These are phyloP conservation scores for Chytridium lagenaria DNA, from an alignment of 371 early-diverging fungal genomes.

Conservation along the genomic window DNA sequence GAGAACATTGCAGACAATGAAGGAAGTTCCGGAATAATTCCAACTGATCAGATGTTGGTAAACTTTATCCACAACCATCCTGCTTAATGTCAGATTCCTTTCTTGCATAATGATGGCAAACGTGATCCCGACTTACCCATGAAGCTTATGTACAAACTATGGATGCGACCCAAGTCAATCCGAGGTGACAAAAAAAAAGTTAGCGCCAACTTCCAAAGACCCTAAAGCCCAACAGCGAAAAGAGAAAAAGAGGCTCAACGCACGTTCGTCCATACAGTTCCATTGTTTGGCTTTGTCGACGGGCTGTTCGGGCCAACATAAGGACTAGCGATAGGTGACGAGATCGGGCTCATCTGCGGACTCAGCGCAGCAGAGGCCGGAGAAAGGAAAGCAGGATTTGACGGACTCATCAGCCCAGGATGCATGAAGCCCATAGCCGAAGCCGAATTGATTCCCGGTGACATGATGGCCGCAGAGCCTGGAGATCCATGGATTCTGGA, in stretches of 20 bases:
- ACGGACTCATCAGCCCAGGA: constrained; percentile 17
- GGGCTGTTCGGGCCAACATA: constrained; percentile 33
- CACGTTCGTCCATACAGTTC: constrained; percentile 28
- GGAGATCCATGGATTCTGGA: constrained; percentile 10
- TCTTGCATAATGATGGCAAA: not conserved
- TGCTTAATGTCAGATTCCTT: not conserved
- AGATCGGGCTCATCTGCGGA: constrained; percentile 36
- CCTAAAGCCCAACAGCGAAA: not conserved
- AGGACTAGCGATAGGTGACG: constrained; percentile 34
- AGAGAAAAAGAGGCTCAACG: not conserved
- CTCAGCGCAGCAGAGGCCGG: constrained; percentile 20
- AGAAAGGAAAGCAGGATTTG: constrained; percentile 14
- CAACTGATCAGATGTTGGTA: constrained; percentile 81
- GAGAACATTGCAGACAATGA: constrained; percentile 84
- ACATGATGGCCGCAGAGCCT: constrained; percentile 7
- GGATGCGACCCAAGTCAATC: too few species aligned
- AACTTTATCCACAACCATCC: constrained; percentile 82
- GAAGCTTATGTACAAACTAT: constrained; percentile 69
- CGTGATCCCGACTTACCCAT: constrained; percentile 52
- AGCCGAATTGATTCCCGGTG: not conserved
- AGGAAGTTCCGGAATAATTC: constrained; percentile 81
- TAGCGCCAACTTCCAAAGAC: not conserved
- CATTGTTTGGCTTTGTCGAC: constrained; percentile 24
- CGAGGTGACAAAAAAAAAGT: not conserved
- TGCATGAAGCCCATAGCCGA: constrained; percentile 19